Conservation (phyloP, 768 basidiomycete species). For the Coprinopsis strossmayeri region DNA sequence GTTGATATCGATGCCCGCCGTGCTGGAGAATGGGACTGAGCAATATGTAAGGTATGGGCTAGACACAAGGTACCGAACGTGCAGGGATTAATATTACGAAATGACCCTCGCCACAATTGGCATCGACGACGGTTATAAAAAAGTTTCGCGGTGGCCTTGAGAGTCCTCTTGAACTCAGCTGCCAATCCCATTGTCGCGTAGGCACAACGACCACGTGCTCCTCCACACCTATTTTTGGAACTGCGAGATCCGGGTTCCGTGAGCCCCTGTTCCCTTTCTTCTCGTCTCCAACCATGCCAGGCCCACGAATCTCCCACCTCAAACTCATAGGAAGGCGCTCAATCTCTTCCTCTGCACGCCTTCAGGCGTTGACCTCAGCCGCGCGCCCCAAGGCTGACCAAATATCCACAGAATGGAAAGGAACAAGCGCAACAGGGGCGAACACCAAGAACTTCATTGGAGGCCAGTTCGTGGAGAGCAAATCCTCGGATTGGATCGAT, state of each 20-base stretch:
- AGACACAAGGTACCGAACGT: no score
- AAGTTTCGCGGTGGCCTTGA: constrained; percentile 13
- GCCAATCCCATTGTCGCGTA: neutral
- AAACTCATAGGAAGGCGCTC: constrained; percentile 21
- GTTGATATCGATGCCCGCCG: constrained; percentile 17
- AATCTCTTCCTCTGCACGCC: constrained; percentile 42
- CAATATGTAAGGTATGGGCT: no score
- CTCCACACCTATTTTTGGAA: neutral
- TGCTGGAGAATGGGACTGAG: no score
- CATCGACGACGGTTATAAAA: no score
- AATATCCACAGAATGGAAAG: constrained; percentile 75
- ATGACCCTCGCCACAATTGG: no score
- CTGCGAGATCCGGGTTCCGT: neutral
- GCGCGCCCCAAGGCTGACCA: constrained; percentile 61
- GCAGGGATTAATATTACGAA: no score
- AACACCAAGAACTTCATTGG: constrained; percentile 89
- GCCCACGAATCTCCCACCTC: constrained; percentile 26
- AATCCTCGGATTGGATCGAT: constrained; percentile 73
- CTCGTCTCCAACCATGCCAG: constrained; percentile 22
- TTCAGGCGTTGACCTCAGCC: constrained; percentile 42
- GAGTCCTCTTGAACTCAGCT: no score
- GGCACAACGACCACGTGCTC: neutral
- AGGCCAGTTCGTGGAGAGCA: constrained; percentile 85
- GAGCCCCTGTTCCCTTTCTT: neutral
- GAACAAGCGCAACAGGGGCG: constrained; percentile 80